Percentiles rank a stretch among this genome's conserved stretches.
Conservation (phyloP, 2,329 filamentous ascomycete genomes). For the Chalara sp. region DNA sequence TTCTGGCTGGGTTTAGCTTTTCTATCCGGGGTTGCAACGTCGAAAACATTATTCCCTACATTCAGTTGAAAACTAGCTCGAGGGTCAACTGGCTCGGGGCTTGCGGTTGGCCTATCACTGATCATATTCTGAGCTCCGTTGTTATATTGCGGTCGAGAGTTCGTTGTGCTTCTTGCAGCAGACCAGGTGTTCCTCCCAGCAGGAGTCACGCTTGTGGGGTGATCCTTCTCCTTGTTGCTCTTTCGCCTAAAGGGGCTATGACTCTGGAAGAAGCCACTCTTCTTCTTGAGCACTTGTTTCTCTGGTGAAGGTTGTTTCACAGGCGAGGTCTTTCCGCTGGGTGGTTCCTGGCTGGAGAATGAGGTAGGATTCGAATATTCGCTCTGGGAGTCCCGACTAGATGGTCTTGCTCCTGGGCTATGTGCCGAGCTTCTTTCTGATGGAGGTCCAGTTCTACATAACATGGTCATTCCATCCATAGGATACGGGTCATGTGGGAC, state of each 20-base stretch:
- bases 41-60: constrained; percentile 91
- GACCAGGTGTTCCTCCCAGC: constrained; percentile 55
- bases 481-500: constrained; percentile 93
- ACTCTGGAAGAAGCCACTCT: constrained; percentile 85
- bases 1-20: constrained; percentile 36
- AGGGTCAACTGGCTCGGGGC: constrained; percentile 83
- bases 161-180: constrained; percentile 17
- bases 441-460: constrained; percentile 71
- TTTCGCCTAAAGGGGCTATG: constrained; percentile 89
- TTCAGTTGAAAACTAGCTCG: constrained; percentile 90
- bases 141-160: constrained; percentile 34
- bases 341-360: constrained; percentile 76
- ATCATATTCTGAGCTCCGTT: constrained; percentile 28
- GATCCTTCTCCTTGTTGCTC: constrained; percentile 73
- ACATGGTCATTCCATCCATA: constrained; percentile 94
- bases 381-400: constrained; percentile 82
- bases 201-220: constrained; percentile 29
- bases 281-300: constrained; percentile 61
- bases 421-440: constrained; percentile 62
- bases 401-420: constrained; percentile 60
- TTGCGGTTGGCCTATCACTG: constrained; percentile 44
- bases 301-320: constrained; percentile 57
- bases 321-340: constrained; percentile 68
- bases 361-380: constrained; percentile 88
- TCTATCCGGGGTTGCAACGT: constrained; percentile 74